Evolutionary conservation across 768 basidiomycete species (phyloP), one percentile per base, ranked within the genome.

Genomic region (Daedalea quercina): DNA sequence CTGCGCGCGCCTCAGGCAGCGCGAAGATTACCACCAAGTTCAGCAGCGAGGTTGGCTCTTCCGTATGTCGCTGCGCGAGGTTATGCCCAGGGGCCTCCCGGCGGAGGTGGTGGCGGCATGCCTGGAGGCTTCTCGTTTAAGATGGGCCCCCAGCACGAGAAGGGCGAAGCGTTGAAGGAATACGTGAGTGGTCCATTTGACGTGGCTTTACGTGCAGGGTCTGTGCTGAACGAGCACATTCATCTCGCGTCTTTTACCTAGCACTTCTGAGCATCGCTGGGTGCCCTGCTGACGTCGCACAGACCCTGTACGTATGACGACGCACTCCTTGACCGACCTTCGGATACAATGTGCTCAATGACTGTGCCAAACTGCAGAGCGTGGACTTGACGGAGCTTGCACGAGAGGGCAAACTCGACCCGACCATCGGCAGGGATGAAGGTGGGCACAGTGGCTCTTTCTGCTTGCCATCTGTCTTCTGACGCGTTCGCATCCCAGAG

Each of bases 401-500:
- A 1, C 80, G 74, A 58, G 73, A 85, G 31, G 93, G 94, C 25
- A 93, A 94, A 65, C 73, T 95, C 2, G 93, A 96, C 66, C 93
- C 93, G 0, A 85, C 82, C 6, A 96, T 96, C 66, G 93, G 93
- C 2, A 72, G 90, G 62, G 90, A 92, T 55, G 89, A 92, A 71
- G 89, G 88, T 78, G 56, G 17, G 20, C 2, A 34, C 26, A 22
- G 9, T 3, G 11, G 11, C 17, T 24, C 25, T 15, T 9, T 48
- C 35, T 20, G 15, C 3, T 15, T 15, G 22, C 8, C 17, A 13
- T 15, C 46, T 35, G 57, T 33, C 19, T 13, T 15, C 49, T 12
- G 23, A 9, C 4, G n/a, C 2, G 20, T 19, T 54, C 23, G 44
- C 24, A 20, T 7, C 23, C 17, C 63, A 77, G 92, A 95, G 70